phyloP scores from a whole-genome alignment of 2,329 filamentous ascomycete genomes.

The Phyllachora maydis region DNA sequence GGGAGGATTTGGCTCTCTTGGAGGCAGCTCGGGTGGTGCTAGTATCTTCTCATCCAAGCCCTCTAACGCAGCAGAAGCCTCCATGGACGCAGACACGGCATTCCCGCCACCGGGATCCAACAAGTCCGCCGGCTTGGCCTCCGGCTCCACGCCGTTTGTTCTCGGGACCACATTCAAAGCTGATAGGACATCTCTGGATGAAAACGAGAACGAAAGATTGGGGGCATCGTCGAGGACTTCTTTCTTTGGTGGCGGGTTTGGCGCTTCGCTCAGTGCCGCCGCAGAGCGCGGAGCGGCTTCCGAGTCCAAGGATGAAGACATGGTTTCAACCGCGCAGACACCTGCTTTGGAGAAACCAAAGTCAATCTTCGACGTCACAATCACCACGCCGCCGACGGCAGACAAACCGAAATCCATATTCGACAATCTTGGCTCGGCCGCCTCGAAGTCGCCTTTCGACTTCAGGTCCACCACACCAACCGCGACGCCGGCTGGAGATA shows the following conservation, averaged over 20 bases:
- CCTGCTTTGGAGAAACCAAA: constrained; percentile 14
- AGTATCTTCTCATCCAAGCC: constrained; percentile 21
- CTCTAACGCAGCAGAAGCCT: constrained; percentile 10
- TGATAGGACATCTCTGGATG: constrained; percentile 38
- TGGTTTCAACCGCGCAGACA: constrained; percentile 21
- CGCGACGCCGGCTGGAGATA: constrained; percentile 26
- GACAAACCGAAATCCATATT: too few species aligned
- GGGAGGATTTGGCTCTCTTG: constrained; percentile 31
- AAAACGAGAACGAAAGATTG: constrained; percentile 25
- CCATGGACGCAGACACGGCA: constrained; percentile 15
- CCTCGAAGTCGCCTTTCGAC: too few species aligned
- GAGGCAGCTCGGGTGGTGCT: constrained; percentile 11
- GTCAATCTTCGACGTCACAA: too few species aligned
- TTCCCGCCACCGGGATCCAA: constrained; percentile 18
- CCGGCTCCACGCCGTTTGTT: constrained; percentile 40
- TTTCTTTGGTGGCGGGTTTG: constrained; percentile 42
- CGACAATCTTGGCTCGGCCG: too few species aligned
- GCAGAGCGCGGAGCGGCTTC: constrained; percentile 12
- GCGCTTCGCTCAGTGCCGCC: constrained; percentile 30
- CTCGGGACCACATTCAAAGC: constrained; percentile 46
- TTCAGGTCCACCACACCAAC: constrained; percentile 25
- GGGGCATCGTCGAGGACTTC: constrained; percentile 20
- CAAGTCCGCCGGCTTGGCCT: constrained; percentile 14
- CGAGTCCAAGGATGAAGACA: constrained; percentile 26
- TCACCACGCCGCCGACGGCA: too few species aligned